A percentile compares a stretch with the other conserved stretches of the same genome.
phyloP scores from a whole-genome alignment of 2,329 filamentous ascomycete genomes.

The Metarhizium robertsii region DNA sequence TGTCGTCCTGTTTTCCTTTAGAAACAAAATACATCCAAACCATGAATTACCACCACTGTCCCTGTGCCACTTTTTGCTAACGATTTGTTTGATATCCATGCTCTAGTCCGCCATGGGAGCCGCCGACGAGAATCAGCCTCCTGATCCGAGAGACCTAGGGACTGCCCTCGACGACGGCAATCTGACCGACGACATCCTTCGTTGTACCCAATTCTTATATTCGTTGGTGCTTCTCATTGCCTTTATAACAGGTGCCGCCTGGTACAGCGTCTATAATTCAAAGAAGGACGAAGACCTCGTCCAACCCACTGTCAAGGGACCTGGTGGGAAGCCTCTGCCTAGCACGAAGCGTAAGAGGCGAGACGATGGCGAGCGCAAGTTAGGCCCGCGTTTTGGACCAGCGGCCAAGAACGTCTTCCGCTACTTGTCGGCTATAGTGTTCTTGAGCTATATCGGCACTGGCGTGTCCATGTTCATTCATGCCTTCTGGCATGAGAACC shows the following conservation, averaged over 20 bases:
- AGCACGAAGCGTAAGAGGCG: slow-evolving; percentile 48
- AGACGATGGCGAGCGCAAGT: slow-evolving; percentile 34
- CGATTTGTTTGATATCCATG: neutral
- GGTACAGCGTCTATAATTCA: slow-evolving; percentile 43
- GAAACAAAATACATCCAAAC: neutral
- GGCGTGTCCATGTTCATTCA: slow-evolving; percentile 65
- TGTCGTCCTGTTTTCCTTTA: neutral
- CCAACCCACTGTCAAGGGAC: slow-evolving; percentile 53
- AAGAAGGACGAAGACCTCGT: slow-evolving; percentile 38
- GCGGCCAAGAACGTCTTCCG: slow-evolving; percentile 64
- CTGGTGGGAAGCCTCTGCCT: slow-evolving; percentile 83
- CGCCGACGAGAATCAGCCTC: slow-evolving; percentile 22
- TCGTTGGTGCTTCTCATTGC: slow-evolving; percentile 41
- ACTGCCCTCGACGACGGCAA: slow-evolving; percentile 14
- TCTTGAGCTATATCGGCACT: slow-evolving; percentile 68
- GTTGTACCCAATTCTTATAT: slow-evolving; percentile 40
- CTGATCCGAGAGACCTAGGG: slow-evolving; percentile 13
- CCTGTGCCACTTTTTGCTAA: neutral
- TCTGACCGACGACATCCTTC: slow-evolving; percentile 33
- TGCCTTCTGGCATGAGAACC: slow-evolving; percentile 44
- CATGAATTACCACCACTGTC: neutral
- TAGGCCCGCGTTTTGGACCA: slow-evolving; percentile 50
- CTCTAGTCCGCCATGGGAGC: slow-evolving; percentile 25
- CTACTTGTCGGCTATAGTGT: slow-evolving; percentile 60
- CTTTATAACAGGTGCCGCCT: slow-evolving; percentile 40